Conservation (phyloP, 2,329 filamentous ascomycete genomes). For the Nectriaceae sp. region DNA sequence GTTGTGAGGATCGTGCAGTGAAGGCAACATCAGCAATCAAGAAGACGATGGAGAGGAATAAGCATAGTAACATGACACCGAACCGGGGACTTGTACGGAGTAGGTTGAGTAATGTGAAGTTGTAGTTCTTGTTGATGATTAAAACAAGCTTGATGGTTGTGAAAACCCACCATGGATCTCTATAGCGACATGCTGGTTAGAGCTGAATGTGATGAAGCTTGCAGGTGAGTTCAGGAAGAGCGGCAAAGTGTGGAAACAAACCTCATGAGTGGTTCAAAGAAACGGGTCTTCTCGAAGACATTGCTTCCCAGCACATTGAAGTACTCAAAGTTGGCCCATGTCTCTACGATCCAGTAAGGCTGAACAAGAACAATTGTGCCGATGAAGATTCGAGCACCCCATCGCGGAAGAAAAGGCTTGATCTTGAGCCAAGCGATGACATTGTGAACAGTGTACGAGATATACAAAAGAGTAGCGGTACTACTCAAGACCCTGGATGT, state of each 20-base stretch:
- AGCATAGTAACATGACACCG: slow-evolving; percentile 14
- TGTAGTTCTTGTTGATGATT: slow-evolving; percentile 17
- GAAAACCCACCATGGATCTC: slow-evolving; percentile 19
- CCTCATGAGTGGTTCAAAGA: slow-evolving; percentile 11
- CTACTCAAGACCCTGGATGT: slow-evolving; percentile 11
- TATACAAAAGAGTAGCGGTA: slow-evolving; percentile 11
- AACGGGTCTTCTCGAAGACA: slow-evolving; percentile 9
- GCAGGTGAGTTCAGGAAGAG: background rate
- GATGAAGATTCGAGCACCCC: slow-evolving; percentile 14
- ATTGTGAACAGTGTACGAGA: slow-evolving; percentile 17
- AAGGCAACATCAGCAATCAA: slow-evolving; percentile 11
- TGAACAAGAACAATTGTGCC: slow-evolving; percentile 10
- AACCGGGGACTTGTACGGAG: slow-evolving; percentile 15
- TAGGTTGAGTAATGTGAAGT: slow-evolving; percentile 8
- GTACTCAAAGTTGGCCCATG: slow-evolving; percentile 15
- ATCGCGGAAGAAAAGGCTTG: slow-evolving; percentile 15
- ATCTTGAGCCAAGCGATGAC: slow-evolving; percentile 17
- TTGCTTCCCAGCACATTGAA: slow-evolving; percentile 11
- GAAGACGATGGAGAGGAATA: slow-evolving; percentile 16
- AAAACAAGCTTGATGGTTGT: slow-evolving; percentile 17
- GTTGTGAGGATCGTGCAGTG: slow-evolving; percentile 1
- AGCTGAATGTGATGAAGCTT: background rate
- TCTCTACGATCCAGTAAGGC: slow-evolving; percentile 16
- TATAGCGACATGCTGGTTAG: background rate
- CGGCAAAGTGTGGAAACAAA: too few species aligned